phyloP scores from a whole-genome alignment of 805 yeast genomes.

The Schwanniomyces yamadae region DNA sequence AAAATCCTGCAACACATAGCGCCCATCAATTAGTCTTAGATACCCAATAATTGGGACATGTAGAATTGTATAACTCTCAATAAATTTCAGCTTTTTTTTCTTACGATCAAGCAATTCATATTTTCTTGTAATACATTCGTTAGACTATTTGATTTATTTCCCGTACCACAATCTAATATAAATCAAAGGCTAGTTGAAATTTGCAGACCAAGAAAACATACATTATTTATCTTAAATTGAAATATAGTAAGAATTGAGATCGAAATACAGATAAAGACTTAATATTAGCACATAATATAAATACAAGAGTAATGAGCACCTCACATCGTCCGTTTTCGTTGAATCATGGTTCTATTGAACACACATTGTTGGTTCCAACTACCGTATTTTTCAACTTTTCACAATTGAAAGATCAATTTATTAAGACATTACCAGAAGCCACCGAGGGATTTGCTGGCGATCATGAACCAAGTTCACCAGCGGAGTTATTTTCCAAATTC shows the following conservation, averaged over 20 bases:
- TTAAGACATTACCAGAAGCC: slow-evolving; percentile 69
- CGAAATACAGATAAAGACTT: slow-evolving; percentile 1
- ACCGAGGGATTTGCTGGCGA: slow-evolving; percentile 86
- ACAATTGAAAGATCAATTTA: slow-evolving; percentile 84
- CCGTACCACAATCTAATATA: slow-evolving; percentile 4
- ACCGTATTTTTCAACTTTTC: slow-evolving; percentile 75
- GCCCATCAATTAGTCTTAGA: slow-evolving; percentile 8
- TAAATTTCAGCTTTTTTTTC: slow-evolving; percentile 1
- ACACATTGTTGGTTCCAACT: slow-evolving; percentile 83
- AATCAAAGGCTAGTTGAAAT: slow-evolving; percentile 1
- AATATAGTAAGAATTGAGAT: not conserved
- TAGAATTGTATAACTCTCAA: slow-evolving; percentile 1
- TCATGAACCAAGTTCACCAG: slow-evolving; percentile 83
- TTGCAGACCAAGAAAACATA: too few species aligned
- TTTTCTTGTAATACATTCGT: too few species aligned
- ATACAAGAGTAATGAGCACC: slow-evolving; percentile 17
- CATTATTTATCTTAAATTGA: too few species aligned
- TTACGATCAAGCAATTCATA: too few species aligned
- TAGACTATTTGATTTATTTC: not conserved
- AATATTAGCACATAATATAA: slow-evolving; percentile 1
- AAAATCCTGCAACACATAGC: slow-evolving; percentile 6
- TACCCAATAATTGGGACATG: slow-evolving; percentile 6
- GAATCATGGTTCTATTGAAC: slow-evolving; percentile 84
- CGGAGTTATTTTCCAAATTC: slow-evolving; percentile 81
- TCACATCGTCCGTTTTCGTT: slow-evolving; percentile 73